Evolutionary conservation across 805 yeast species (phyloP), one percentile per base, ranked within the genome.

Genomic region (Myxozyma nipponensis): DNA sequence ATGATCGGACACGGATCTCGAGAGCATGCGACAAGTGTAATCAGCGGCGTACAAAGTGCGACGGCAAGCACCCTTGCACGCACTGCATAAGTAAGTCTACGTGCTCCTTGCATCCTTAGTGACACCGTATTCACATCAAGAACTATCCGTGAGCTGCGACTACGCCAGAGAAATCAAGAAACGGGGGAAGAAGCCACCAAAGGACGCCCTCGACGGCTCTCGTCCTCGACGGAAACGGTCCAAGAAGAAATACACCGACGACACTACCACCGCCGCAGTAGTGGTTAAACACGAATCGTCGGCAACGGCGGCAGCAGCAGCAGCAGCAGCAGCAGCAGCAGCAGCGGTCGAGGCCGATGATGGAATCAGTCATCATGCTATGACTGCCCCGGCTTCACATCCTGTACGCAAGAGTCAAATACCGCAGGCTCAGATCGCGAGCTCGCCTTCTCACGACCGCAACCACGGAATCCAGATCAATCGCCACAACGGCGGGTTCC

Each of bases 11-110:
- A 23, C 35, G 56, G 28, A 45, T 52, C 21, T 48, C 44, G 21
- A 34, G 76, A 44, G 79, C 79, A 1, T 76, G 79, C 59, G 80
- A 76, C 54, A 62, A 67, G 7, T 76, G 79, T 59, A 74, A 74
- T 55, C 68, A 68, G 40, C 70, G 71, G 41, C 64, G 79, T 49
- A 72, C 77, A 1, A 74, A 73, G 52, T 76, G 80, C 60, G 75
- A 75, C 48, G 80, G 80, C 2, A 65, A 62, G 19, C 56, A 57
- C 1, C 80, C 79, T 0, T 76, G 79, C 54, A 56, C 64, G 1
- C 77, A 72, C 50, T 76, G 80, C 47, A 19, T 52, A 1, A 68
- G 66, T 45, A 54, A 28, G 62, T 39, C 7, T 28, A 6, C n/a
- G n/a, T n/a, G n/a, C n/a, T n/a, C n/a, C n/a, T n/a, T n/a, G n/a